phyloP scores from a whole-genome alignment of 2,329 filamentous ascomycete genomes.

The Harringtonia aguacate region DNA sequence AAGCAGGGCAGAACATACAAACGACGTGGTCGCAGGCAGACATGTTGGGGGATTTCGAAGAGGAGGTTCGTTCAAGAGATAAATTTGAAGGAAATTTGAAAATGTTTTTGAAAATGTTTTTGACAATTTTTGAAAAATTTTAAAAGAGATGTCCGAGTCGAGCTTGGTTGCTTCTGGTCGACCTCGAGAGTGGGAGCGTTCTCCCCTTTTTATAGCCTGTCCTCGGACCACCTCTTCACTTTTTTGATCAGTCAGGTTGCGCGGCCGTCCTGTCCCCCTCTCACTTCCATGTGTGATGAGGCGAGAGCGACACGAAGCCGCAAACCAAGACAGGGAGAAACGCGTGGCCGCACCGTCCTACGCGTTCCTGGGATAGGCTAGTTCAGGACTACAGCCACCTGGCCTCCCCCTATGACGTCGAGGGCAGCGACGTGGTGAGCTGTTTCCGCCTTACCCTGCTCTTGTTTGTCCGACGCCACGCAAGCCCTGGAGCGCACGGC shows the following conservation, averaged over 20 bases:
- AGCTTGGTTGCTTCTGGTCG: background rate
- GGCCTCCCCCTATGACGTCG: slow-evolving; percentile 2
- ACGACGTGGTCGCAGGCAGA: background rate
- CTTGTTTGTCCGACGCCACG: slow-evolving; percentile 6
- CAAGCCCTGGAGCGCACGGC: background rate
- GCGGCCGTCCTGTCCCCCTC: background rate
- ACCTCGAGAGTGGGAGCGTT: no score
- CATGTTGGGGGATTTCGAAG: background rate
- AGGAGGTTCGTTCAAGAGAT: no score
- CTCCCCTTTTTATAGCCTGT: slow-evolving; percentile 1
- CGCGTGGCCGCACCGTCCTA: background rate
- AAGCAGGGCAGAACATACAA: background rate
- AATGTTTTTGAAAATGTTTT: no score
- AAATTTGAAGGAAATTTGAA: no score
- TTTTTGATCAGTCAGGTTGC: no score
- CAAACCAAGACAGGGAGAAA: background rate
- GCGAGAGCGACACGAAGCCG: background rate
- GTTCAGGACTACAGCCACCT: background rate
- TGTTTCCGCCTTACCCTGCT: background rate
- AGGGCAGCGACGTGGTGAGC: background rate
- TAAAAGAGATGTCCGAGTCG: background rate
- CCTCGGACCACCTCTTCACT: background rate
- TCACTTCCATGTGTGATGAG: background rate
- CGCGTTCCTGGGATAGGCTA: background rate
- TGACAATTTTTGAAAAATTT: background rate